These are phyloP conservation scores for Hymenochaete sp. DNA, from an alignment of 1,284 basidiomycete genomes.

Conservation along the genomic window DNA sequence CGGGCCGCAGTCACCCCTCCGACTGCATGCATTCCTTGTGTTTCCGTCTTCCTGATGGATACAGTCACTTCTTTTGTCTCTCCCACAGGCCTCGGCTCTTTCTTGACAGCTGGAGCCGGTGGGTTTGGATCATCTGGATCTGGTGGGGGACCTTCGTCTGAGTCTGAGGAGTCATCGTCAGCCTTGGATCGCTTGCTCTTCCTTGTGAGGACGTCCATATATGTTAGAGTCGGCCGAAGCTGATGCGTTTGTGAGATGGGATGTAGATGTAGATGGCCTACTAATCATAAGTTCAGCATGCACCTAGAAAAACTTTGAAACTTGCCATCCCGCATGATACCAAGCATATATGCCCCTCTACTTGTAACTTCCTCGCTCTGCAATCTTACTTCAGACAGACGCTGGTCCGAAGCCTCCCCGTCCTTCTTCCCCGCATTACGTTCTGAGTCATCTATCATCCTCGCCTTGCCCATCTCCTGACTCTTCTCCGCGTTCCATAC, in stretches of 20 bases:
- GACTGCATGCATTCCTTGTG: slow-evolving; percentile 34
- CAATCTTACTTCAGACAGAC: slow-evolving; percentile 59
- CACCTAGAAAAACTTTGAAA: slow-evolving; percentile 6
- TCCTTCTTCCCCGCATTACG: slow-evolving; percentile 52
- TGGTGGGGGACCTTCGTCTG: slow-evolving; percentile 67
- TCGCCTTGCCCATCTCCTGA: slow-evolving; percentile 52
- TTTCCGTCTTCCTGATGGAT: slow-evolving; percentile 58
- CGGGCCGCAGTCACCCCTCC: slow-evolving; percentile 46
- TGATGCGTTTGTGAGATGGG: slow-evolving; percentile 70
- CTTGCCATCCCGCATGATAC: slow-evolving; percentile 62
- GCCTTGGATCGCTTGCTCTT: slow-evolving; percentile 44
- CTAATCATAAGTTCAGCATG: slow-evolving; percentile 10
- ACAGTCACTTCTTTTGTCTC: slow-evolving; percentile 71
- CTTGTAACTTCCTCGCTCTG: slow-evolving; percentile 62
- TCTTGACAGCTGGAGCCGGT: slow-evolving; percentile 39
- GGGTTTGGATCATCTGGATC: slow-evolving; percentile 64
- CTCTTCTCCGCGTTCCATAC: slow-evolving; percentile 69
- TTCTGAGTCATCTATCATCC: slow-evolving; percentile 62
- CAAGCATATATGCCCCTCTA: slow-evolving; percentile 59
- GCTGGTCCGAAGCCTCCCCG: slow-evolving; percentile 44
- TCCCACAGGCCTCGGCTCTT: slow-evolving; percentile 41
- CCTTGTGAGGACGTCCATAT: slow-evolving; percentile 60
- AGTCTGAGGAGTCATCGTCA: slow-evolving; percentile 55
- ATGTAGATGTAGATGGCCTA: slow-evolving; percentile 69
- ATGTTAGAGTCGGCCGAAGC: slow-evolving; percentile 68